Conservation (phyloP, 257 asterid species). For the Penstemon newberryi region DNA sequence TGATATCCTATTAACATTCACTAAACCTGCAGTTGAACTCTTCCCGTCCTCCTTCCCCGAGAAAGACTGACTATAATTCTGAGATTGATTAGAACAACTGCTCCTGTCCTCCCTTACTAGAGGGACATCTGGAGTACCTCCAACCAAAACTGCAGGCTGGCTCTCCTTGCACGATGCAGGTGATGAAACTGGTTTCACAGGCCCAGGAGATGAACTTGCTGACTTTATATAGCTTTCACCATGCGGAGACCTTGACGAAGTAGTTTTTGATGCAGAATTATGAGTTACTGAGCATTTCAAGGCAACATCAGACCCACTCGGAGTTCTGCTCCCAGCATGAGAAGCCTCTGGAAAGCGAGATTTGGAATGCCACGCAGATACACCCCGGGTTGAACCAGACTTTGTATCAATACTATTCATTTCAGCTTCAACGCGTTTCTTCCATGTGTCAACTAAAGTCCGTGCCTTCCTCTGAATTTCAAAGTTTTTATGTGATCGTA, state of each 20-base stretch:
- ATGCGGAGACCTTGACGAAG: conserved; percentile 50
- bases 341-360: conserved; percentile 69
- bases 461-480: conserved; percentile 91
- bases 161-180: conserved; percentile 62
- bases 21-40: conserved; percentile 51
- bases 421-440: conserved; percentile 95
- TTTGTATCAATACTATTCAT: conserved; percentile 70
- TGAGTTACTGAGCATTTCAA: conserved; percentile 57
- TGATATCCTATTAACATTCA: conserved; percentile 50
- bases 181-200: conserved; percentile 47
- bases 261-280: conserved; percentile 52
- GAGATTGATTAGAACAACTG: conserved; percentile 79
- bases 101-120: conserved; percentile 67
- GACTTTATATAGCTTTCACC: conserved; percentile 65
- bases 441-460: conserved; percentile 88
- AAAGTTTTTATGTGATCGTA: conserved; percentile 72
- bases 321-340: conserved; percentile 49
- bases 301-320: conserved; percentile 63
- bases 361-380: conserved; percentile 63
- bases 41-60: conserved; percentile 67
- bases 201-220: conserved; percentile 66
- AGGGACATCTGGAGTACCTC: conserved; percentile 53
- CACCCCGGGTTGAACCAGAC: conserved; percentile 52
- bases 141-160: conserved; percentile 42
- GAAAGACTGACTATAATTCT: conserved; percentile 48